Evolutionary conservation across 208 protist species (phyloP).

Genomic region (Acanthamoeba royreba): DNA sequence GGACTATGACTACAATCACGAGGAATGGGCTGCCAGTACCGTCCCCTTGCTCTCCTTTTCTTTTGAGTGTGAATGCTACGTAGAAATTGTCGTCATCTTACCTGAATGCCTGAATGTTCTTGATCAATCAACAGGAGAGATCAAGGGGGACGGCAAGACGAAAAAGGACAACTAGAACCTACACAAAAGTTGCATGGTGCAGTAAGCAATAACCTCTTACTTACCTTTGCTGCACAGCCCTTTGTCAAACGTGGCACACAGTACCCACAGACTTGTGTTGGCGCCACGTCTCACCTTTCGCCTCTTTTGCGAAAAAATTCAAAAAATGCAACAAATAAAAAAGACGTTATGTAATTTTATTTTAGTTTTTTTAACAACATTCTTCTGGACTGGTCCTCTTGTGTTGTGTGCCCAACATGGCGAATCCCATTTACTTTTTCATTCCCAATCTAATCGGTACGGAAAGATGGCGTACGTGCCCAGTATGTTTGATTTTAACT

Average conservation of each 20-base stretch:
- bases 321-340: neutral
- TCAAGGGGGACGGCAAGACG: neutral
- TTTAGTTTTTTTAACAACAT: too few relatives aligned
- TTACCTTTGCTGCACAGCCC: neutral
- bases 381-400: neutral
- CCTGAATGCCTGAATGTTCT: neutral
- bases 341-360: neutral
- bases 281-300: neutral
- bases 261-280: neutral
- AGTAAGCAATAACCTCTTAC: too few relatives aligned
- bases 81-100: neutral
- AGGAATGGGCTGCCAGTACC: neutral
- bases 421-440: conserved; percentile 37
- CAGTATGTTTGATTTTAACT: too few relatives aligned
- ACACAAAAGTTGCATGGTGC: too few relatives aligned
- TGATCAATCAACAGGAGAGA: neutral
- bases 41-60: neutral
- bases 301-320: too few relatives aligned
- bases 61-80: neutral
- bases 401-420: too few relatives aligned
- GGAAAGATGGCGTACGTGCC: too few relatives aligned
- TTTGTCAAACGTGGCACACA: too few relatives aligned
- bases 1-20: neutral
- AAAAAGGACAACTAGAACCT: neutral
- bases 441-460: conserved; percentile 45